phyloP scores from a whole-genome alignment of 345 rosid genomes.

The Hypericum perforatum region DNA sequence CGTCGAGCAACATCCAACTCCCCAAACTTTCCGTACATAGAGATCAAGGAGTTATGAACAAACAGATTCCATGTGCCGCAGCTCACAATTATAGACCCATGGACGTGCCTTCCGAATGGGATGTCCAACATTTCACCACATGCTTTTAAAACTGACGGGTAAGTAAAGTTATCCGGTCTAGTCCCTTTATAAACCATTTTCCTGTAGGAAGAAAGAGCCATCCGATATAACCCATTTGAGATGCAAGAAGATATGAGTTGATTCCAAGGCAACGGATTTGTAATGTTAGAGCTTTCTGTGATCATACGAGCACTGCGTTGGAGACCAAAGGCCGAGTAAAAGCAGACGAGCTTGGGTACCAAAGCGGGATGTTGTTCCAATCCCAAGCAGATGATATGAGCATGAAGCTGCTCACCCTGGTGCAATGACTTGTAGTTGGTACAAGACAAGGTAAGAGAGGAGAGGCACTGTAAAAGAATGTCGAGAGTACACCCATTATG shows the following conservation, averaged over 20 bases:
- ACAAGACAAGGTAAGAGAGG: slow-evolving; percentile 41
- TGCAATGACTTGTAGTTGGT: slow-evolving; percentile 21
- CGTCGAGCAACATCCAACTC: slow-evolving; percentile 31
- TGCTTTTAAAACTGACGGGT: slow-evolving; percentile 70
- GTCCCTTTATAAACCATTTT: slow-evolving; percentile 46
- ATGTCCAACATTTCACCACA: slow-evolving; percentile 54
- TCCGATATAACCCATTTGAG: slow-evolving; percentile 30
- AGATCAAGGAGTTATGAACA: slow-evolving; percentile 60
- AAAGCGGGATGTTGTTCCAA: slow-evolving; percentile 39
- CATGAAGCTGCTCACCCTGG: slow-evolving; percentile 53
- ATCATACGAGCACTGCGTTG: slow-evolving; percentile 28
- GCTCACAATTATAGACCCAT: slow-evolving; percentile 37
- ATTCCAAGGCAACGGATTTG: slow-evolving; percentile 64
- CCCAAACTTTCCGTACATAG: slow-evolving; percentile 68
- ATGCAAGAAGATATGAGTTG: slow-evolving; percentile 43
- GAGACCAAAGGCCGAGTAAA: slow-evolving; percentile 43
- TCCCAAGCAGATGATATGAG: slow-evolving; percentile 35
- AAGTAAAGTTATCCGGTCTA: slow-evolving; percentile 62
- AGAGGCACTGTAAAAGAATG: slow-evolving; percentile 21
- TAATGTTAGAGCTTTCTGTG: slow-evolving; percentile 28
- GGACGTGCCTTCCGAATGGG: slow-evolving; percentile 46
- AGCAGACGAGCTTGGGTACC: slow-evolving; percentile 53
- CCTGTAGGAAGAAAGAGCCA: slow-evolving; percentile 40
- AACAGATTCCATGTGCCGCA: slow-evolving; percentile 35
- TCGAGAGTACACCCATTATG: slow-evolving; percentile 19